Evolutionary conservation across 2,329 filamentous ascomycete genomes (phyloP).

Genomic region (Talaromyces sp.): DNA sequence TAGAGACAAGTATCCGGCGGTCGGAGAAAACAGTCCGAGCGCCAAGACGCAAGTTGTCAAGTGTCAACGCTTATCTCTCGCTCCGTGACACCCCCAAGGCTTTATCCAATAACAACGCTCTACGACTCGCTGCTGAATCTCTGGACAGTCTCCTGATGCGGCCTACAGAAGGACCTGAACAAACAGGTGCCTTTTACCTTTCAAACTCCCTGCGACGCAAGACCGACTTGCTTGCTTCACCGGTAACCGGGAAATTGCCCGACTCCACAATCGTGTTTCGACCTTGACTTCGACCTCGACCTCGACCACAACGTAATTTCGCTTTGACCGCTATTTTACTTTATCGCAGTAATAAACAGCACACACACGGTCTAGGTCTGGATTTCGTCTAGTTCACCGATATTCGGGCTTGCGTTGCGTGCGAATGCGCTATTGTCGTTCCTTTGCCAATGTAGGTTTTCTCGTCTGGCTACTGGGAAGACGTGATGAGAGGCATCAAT

Average conservation of each 20-base stretch:
- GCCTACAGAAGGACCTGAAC: too few species aligned
- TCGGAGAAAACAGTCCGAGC: neutral
- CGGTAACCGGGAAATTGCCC: neutral
- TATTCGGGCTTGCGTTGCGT: neutral
- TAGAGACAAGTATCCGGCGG: neutral
- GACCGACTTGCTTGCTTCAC: neutral
- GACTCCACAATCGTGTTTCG: neutral
- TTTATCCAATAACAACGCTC: conserved; percentile 1
- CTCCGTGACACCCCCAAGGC: neutral
- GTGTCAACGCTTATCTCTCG: neutral
- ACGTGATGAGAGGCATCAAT: too few species aligned
- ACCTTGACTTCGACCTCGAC: neutral
- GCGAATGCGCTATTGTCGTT: neutral
- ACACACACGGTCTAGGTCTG: neutral
- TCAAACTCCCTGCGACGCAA: neutral
- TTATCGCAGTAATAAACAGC: neutral
- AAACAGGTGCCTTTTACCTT: too few species aligned
- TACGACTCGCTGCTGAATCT: neutral
- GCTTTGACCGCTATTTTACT: neutral
- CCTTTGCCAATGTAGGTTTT: neutral
- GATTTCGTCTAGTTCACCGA: neutral
- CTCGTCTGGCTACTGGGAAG: too few species aligned
- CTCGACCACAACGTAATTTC: neutral
- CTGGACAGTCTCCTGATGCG: too few species aligned
- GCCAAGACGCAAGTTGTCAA: neutral